Evolutionary conservation across 2,329 filamentous ascomycete genomes (phyloP).

Genomic region (Talaromyces sp.): DNA sequence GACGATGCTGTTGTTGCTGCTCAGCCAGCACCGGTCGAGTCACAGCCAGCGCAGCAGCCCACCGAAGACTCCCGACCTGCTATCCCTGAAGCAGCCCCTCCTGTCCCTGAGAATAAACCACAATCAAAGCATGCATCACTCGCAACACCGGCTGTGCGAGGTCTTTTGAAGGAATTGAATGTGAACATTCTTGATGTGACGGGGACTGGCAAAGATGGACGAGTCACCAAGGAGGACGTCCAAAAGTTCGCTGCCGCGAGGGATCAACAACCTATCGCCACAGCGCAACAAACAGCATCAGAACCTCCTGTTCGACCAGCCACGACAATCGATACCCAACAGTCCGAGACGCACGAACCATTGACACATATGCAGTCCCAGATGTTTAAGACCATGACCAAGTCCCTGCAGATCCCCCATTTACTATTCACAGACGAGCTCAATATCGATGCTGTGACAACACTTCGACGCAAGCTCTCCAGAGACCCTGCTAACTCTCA

Average conservation of each 20-base stretch:
- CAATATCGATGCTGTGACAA: constrained; percentile 69
- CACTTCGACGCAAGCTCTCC: constrained; percentile 71
- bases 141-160: constrained; percentile 87
- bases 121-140: constrained; percentile 64
- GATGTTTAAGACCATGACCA: constrained; percentile 98
- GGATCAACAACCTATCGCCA: constrained; percentile 27
- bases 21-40: constrained; percentile 17
- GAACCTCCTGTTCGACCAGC: constrained; percentile 18
- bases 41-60: constrained; percentile 12
- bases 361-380: constrained; percentile 76
- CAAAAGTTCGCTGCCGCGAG: constrained; percentile 60
- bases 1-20: constrained; percentile 42
- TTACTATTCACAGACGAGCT: constrained; percentile 92
- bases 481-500: constrained; percentile 44
- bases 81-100: constrained; percentile 13
- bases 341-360: constrained; percentile 63
- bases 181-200: constrained; percentile 72
- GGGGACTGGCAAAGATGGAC: constrained; percentile 84
- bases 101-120: constrained; percentile 4
- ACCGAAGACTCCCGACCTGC: not conserved
- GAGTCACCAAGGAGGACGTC: constrained; percentile 90
- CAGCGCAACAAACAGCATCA: not conserved
- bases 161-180: constrained; percentile 73
- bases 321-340: constrained; percentile 38
- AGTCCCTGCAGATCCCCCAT: constrained; percentile 83